phyloP scores from a whole-genome alignment of 371 early-diverging fungal species.

The Zychaea mexicana region DNA sequence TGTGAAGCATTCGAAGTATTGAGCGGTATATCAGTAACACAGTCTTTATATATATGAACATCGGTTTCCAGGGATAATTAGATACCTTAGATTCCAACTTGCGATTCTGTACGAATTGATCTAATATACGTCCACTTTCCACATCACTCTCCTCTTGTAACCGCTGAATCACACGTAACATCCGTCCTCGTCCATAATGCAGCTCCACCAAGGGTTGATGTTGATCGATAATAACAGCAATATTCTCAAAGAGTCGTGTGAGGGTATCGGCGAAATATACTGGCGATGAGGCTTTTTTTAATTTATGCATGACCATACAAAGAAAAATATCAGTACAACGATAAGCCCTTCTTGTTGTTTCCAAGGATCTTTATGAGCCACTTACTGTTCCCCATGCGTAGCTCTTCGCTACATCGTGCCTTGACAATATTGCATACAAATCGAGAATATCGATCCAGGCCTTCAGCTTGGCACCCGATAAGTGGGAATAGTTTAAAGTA shows the following conservation, averaged over 20 bases:
- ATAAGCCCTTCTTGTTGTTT: neutral
- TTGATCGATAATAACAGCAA: constrained; percentile 84
- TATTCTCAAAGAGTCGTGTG: constrained; percentile 83
- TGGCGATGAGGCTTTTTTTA: constrained; percentile 13
- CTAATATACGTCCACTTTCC: constrained; percentile 75
- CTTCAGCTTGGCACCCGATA: constrained; percentile 78
- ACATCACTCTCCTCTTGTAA: constrained; percentile 87
- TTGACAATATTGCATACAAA: constrained; percentile 82
- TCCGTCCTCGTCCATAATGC: constrained; percentile 85
- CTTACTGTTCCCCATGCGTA: constrained; percentile 48
- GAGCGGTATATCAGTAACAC: too few species aligned
- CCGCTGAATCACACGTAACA: constrained; percentile 84
- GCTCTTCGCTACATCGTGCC: constrained; percentile 68
- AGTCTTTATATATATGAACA: too few species aligned
- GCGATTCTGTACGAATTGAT: constrained; percentile 61
- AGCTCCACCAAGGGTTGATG: constrained; percentile 81
- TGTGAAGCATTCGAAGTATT: too few species aligned
- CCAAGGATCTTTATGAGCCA: constrained; percentile 4
- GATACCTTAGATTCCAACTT: constrained; percentile 44
- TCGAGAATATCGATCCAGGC: constrained; percentile 83
- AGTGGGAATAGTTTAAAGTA: constrained; percentile 90
- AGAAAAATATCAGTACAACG: too few species aligned
- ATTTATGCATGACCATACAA: neutral
- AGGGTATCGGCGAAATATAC: constrained; percentile 74
- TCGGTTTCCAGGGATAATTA: too few species aligned